These are phyloP conservation scores for Bipolaris cookei DNA, from an alignment of 2,329 filamentous ascomycete genomes.

Conservation along the genomic window DNA sequence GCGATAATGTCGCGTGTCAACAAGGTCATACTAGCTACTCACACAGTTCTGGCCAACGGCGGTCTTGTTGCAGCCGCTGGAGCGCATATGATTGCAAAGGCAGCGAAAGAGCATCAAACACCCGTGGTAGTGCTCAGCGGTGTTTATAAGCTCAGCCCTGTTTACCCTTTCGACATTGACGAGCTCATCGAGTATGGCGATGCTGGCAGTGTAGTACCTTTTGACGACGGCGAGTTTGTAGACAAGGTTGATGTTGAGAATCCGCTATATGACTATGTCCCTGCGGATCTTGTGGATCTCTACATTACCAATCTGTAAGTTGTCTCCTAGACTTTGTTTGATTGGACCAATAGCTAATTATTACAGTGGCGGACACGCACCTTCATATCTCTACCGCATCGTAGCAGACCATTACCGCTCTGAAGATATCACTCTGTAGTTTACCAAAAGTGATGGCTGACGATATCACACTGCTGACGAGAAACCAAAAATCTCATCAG, in stretches of 20 bases:
- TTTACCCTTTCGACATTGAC: conserved; percentile 83
- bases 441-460: conserved; percentile 5
- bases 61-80: conserved; percentile 84
- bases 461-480: conserved; percentile 1
- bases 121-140: conserved; percentile 89
- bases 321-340: conserved; percentile 17
- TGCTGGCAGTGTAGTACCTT: conserved; percentile 75
- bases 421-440: conserved; percentile 67
- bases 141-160: conserved; percentile 91
- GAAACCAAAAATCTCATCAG: neutral
- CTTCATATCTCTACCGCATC: conserved; percentile 74
- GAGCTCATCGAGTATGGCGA: conserved; percentile 86
- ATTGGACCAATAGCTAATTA: conserved; percentile 16
- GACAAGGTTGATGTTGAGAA: conserved; percentile 79
- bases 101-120: conserved; percentile 80
- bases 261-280: conserved; percentile 82
- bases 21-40: conserved; percentile 90
- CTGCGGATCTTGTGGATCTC: conserved; percentile 74
- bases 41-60: conserved; percentile 86
- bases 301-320: conserved; percentile 86
- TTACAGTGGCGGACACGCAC: conserved; percentile 68
- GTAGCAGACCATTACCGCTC: conserved; percentile 77
- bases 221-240: conserved; percentile 79
- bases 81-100: conserved; percentile 81
- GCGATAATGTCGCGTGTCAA: conserved; percentile 95